Conservation (phyloP, 1,284 basidiomycete species). For the Microbotryum saponariae region DNA sequence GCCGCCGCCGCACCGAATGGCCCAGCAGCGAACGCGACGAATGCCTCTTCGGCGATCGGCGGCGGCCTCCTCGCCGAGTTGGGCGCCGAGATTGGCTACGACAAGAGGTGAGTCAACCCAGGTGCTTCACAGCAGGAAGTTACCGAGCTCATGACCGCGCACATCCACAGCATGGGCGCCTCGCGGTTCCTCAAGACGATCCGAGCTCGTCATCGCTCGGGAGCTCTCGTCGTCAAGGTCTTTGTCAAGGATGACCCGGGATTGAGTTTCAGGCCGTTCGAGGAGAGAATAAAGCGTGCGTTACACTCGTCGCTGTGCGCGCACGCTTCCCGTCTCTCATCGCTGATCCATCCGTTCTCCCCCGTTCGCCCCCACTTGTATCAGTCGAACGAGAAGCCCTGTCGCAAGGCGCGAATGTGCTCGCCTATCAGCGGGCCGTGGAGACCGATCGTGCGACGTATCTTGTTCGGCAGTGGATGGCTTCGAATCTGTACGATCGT, state of each 20-base stretch:
- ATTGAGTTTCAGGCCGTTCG: conserved; percentile 58
- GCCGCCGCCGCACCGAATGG: no score
- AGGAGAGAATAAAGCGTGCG: conserved; percentile 61
- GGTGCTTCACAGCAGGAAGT: neutral
- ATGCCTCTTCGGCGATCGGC: no score
- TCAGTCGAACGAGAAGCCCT: conserved; percentile 68
- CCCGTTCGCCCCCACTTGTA: neutral
- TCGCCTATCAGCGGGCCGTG: conserved; percentile 80
- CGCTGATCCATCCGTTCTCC: neutral
- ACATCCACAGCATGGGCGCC: conserved; percentile 60
- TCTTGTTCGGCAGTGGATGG: conserved; percentile 87
- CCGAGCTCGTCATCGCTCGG: conserved; percentile 62
- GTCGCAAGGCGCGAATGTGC: conserved; percentile 75
- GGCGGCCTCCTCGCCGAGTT: conserved; percentile 59
- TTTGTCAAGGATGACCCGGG: conserved; percentile 73
- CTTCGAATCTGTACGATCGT: conserved; percentile 90
- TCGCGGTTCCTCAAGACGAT: conserved; percentile 93
- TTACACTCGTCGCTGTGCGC: neutral
- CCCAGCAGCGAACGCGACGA: no score
- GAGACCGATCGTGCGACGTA: conserved; percentile 97
- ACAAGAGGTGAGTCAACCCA: conserved; percentile 61
- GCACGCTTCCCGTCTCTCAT: neutral
- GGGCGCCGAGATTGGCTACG: conserved; percentile 74
- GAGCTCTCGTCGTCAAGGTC: conserved; percentile 67
- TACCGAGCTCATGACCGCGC: neutral